Evolutionary conservation across 768 basidiomycete genomes (phyloP), one percentile per base, ranked within the genome.

Genomic region (Podaxis mareebaensis): DNA sequence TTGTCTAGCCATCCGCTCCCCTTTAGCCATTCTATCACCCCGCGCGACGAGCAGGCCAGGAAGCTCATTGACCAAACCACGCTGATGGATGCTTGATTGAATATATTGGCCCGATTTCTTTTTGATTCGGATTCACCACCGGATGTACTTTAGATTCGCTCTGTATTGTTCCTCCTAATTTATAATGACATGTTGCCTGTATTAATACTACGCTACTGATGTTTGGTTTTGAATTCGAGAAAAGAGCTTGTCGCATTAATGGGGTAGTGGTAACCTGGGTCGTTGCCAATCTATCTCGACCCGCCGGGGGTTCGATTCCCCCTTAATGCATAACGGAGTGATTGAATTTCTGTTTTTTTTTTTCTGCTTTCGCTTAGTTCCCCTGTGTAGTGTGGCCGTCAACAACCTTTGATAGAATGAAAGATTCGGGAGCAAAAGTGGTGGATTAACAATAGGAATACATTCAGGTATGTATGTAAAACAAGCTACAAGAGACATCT

Each of bases 281-380:
- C 66, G 66, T 67, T 65, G 66, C 66, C 63, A 64, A 42, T 48
- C 49, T 51, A 70, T 65, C 65, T 85, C 87, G 88, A 89, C 86
- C 88, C 88, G 88, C 88, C 88, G 88, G 86, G 87, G 86, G 88
- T 90, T 90, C 88, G 85, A 90, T 90, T 89, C 88, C 86, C 88
- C 64, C 86, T 89, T 88, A 88, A 89, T 36, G 28, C 20, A 60
- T 20, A 26, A 44, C 12, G 15, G n/a, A 10, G 48, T 24, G 4
- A 24, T 13, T 22, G 5, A 10, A 26, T 51, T 20, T 10, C 5
- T 51, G 1, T 51, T 51, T 26, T 10, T 24, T 20, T 51, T n/a
- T 17, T 7, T 6, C 7, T 1, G n/a, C 5, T 46, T 17, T 8
- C 44, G 7, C 17, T 46, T 20, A 17, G 6, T 46, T 46, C 44